Base-by-base conservation (phyloP, 179 eudicot genomes). In the Amaranthus tricolor region DNA sequence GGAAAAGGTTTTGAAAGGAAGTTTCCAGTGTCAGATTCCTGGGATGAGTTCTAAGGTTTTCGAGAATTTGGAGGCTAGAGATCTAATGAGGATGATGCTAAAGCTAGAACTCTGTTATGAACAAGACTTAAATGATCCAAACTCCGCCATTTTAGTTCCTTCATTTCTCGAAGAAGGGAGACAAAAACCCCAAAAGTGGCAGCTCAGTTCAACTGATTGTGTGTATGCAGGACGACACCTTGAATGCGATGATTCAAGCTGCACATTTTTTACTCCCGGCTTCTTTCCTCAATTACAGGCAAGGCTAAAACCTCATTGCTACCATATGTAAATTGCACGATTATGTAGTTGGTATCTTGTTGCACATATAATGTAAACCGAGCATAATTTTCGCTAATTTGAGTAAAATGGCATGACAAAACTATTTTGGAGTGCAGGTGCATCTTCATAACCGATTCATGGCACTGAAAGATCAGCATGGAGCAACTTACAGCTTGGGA, bases 211-310 rank as follows among this genome's bases (percentile, higher is more conserved):
- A 62, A 76, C 86, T 51, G 92, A 89, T 19, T 84, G 88, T 61
- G 82, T 86, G 56, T 93, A 85, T 68, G 82, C 87, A 68, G 99
- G 99, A 74, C 79, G 98, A 62, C 99, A 89, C 81, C 86, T 95
- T 16, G 88, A 93, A 72, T 95, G 96, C 61, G 91, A 93, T 83
- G 97, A 93, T 78, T 92, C 97, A 56, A 86, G 96, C 84, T 96
- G 82, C 85, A 81, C 83, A 88, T 87, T 90, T 55, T 85, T 93
- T 57, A 88, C 92, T 53, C 95, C 93, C 15, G 89, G 88, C 62
- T 93, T 93, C 87, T 95, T 95, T 75, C 90, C 97, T 60, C 86
- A 90, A 16, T 82, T 95, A 72, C 99, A 95, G 95, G 99, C 79
- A 88, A 79, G 90, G 68, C 21, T 79, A 65, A 44, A 71, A 31